These are phyloP conservation scores for Thymus quinquecostatus DNA, from an alignment of 257 asterid species.

Conservation along the genomic window DNA sequence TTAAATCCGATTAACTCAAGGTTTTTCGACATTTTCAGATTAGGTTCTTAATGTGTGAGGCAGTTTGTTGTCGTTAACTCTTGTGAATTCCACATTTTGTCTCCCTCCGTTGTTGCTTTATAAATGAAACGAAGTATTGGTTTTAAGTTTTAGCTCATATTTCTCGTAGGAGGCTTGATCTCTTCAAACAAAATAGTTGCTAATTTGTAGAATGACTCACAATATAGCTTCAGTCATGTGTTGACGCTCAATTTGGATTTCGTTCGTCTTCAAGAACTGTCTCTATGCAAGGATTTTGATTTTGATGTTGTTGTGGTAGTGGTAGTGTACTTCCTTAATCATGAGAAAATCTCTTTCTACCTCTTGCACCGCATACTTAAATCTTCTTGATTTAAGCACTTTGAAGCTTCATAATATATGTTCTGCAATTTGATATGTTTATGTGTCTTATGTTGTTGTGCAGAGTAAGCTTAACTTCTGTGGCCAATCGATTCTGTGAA, in stretches of 20 bases:
- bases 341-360: not conserved
- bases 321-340: not conserved
- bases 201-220: not conserved
- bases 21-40: not conserved
- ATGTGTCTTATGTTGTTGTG: too few relatives aligned
- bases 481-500: slow-evolving; percentile 6
- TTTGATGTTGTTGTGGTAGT: not conserved
- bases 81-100: not conserved
- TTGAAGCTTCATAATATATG: not conserved
- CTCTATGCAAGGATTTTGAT: not conserved
- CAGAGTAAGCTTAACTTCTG: too few relatives aligned
- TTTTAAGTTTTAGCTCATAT: not conserved
- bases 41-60: slow-evolving; percentile 2
- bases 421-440: slow-evolving; percentile 4
- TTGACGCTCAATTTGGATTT: not conserved
- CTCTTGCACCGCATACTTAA: slow-evolving; percentile 2
- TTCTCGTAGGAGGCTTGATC: slow-evolving; percentile 3
- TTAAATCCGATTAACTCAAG: not conserved
- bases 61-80: not conserved
- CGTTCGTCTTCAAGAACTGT: not conserved
- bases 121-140: not conserved
- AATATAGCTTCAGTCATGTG: not conserved
- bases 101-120: not conserved
- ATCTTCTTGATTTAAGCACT: not conserved
- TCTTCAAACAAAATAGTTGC: not conserved